phyloP scores from a whole-genome alignment of 768 basidiomycete species.

The Cubamyces lactineus region DNA sequence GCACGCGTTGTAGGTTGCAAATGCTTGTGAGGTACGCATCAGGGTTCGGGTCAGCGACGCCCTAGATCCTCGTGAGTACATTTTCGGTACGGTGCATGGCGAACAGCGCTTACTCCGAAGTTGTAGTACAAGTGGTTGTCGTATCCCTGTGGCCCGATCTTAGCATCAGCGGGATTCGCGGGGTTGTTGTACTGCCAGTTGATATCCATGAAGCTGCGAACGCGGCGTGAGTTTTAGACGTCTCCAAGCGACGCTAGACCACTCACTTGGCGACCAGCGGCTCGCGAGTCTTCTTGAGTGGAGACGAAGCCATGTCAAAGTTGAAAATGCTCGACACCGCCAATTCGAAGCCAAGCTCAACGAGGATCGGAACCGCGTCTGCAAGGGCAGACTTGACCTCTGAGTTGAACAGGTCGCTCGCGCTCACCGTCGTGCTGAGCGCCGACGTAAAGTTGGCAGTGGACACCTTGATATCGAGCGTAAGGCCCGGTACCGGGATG shows the following conservation, averaged over 20 bases:
- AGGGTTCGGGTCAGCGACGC: slow-evolving; percentile 67
- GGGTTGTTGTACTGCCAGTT: slow-evolving; percentile 76
- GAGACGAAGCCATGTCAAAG: slow-evolving; percentile 25
- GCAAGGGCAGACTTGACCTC: slow-evolving; percentile 39
- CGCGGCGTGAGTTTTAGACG: neutral
- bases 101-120: slow-evolving; percentile 53
- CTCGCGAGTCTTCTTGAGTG: slow-evolving; percentile 26
- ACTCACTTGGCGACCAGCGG: slow-evolving; percentile 45
- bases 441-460: slow-evolving; percentile 43
- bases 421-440: slow-evolving; percentile 26
- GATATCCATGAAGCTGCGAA: slow-evolving; percentile 74
- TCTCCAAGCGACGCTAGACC: neutral
- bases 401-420: slow-evolving; percentile 29
- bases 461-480: slow-evolving; percentile 22
- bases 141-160: slow-evolving; percentile 70
- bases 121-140: slow-evolving; percentile 84
- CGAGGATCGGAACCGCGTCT: slow-evolving; percentile 43
- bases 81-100: neutral
- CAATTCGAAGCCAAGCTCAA: slow-evolving; percentile 33
- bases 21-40: slow-evolving; percentile 66
- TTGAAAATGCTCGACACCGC: slow-evolving; percentile 25
- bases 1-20: slow-evolving; percentile 69
- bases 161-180: slow-evolving; percentile 70
- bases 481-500: slow-evolving; percentile 42
- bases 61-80: slow-evolving; percentile 41